These are phyloP conservation scores for Vicia faba DNA, from an alignment of 306 rosid species.

Conservation along the genomic window DNA sequence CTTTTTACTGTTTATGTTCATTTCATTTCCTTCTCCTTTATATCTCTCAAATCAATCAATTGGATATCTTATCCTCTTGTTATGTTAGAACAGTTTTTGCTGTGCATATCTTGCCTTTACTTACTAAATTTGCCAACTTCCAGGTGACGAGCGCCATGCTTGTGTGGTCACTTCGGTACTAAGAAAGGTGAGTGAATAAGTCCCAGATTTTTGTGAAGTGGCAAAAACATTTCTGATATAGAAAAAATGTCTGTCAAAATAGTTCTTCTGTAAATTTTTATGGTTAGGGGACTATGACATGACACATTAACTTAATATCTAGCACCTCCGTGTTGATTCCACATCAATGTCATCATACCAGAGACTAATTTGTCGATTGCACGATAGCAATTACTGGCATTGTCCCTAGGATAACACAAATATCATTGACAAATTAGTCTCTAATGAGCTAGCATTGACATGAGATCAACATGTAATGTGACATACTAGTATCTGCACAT, in stretches of 20 bases:
- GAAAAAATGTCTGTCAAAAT: neutral
- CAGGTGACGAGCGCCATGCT: slow-evolving; percentile 48
- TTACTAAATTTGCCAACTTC: slow-evolving; percentile 19
- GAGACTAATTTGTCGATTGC: neutral
- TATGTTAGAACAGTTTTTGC: slow-evolving; percentile 3
- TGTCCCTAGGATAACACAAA: neutral
- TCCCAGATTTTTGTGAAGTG: neutral
- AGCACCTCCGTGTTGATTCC: neutral
- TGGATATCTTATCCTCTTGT: neutral
- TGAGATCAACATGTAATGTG: neutral
- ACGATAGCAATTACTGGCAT: neutral
- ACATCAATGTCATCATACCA: neutral
- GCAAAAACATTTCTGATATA: neutral
- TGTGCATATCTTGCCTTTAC: slow-evolving; percentile 8
- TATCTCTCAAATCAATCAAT: slow-evolving; percentile 14
- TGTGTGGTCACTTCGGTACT: slow-evolving; percentile 40
- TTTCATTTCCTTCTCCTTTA: slow-evolving; percentile 16
- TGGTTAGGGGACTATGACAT: neutral
- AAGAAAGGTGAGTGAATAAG: slow-evolving; percentile 41
- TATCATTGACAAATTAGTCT: neutral
- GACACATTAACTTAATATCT: neutral
- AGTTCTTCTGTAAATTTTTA: neutral
- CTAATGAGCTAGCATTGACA: neutral
- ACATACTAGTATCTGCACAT: neutral
- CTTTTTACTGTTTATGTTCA: slow-evolving; percentile 17